Percentiles rank a stretch among this genome's conserved stretches.
phyloP scores from a whole-genome alignment of 495 filamentous ascomycete species.

The Parathielavia hyrcaniae region DNA sequence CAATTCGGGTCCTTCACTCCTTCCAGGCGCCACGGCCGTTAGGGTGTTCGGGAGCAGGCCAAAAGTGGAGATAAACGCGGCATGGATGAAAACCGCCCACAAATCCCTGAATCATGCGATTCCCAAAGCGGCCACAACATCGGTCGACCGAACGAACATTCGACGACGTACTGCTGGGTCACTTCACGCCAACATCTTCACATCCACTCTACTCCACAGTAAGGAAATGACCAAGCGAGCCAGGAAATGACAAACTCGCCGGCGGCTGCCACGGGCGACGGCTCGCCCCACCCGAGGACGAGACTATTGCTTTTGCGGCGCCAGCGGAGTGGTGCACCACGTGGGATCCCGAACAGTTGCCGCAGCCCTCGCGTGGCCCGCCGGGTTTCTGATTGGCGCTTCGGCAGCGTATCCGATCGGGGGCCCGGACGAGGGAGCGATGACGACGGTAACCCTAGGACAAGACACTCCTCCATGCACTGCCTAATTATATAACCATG shows the following conservation, averaged over 20 bases:
- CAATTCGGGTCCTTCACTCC: no score
- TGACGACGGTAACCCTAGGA: no score
- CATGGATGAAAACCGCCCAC: no score
- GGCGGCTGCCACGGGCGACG: neutral
- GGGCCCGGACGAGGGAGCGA: neutral
- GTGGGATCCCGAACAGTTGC: slow-evolving; percentile 7
- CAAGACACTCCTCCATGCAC: no score
- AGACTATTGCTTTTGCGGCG: slow-evolving; percentile 3
- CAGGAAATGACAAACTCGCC: neutral
- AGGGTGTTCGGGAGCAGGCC: no score
- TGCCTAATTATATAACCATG: slow-evolving; percentile 11
- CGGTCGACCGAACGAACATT: no score
- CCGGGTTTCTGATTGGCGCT: slow-evolving; percentile 1
- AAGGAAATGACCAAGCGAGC: no score
- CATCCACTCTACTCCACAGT: neutral
- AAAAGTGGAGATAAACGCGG: no score
- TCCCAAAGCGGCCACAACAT: neutral
- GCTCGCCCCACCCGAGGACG: neutral
- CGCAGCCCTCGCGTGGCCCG: neutral
- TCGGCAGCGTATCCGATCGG: slow-evolving; percentile 3
- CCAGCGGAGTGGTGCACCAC: slow-evolving; percentile 6
- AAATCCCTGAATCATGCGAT: neutral
- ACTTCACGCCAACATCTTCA: neutral
- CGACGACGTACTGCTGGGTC: no score
- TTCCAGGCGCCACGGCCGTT: no score